These are phyloP conservation scores for Hyaloscypha bicolor DNA, from an alignment of 495 filamentous ascomycete genomes.

Conservation along the genomic window DNA sequence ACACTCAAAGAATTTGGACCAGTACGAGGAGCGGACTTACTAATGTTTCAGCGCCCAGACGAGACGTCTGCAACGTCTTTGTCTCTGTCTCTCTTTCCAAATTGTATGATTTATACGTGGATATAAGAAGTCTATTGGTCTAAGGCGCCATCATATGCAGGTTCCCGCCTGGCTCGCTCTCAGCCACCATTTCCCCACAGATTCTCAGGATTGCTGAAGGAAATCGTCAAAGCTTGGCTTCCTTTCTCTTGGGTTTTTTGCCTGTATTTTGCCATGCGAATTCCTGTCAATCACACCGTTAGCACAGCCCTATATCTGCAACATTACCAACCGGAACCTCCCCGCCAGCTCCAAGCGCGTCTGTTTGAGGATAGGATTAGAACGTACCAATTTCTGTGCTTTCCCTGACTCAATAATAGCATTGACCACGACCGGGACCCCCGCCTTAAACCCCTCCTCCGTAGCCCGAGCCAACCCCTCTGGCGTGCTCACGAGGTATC, in stretches of 20 bases:
- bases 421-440: slow-evolving; percentile 57
- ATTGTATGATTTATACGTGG: neutral
- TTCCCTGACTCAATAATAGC: slow-evolving; percentile 60
- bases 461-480: slow-evolving; percentile 56
- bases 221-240: slow-evolving; percentile 21
- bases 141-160: neutral
- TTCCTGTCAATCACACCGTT: slow-evolving; percentile 12
- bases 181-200: neutral
- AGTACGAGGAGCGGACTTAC: neutral
- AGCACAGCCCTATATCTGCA: neutral
- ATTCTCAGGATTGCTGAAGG: neutral
- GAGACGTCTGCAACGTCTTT: too few relatives aligned
- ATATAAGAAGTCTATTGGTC: neutral
- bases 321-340: too few relatives aligned
- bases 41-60: neutral
- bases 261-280: slow-evolving; percentile 34
- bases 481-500: slow-evolving; percentile 54
- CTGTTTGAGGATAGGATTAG: neutral
- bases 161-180: slow-evolving; percentile 2
- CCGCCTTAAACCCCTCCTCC: slow-evolving; percentile 51
- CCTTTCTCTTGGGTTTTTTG: slow-evolving; percentile 27
- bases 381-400: slow-evolving; percentile 48
- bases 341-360: too few relatives aligned
- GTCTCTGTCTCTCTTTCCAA: slow-evolving; percentile 8
- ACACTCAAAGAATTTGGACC: neutral